Evolutionary conservation across 441 rosid species (phyloP), one percentile per base, ranked within the genome.

Genomic region (Omphalea diandra): DNA sequence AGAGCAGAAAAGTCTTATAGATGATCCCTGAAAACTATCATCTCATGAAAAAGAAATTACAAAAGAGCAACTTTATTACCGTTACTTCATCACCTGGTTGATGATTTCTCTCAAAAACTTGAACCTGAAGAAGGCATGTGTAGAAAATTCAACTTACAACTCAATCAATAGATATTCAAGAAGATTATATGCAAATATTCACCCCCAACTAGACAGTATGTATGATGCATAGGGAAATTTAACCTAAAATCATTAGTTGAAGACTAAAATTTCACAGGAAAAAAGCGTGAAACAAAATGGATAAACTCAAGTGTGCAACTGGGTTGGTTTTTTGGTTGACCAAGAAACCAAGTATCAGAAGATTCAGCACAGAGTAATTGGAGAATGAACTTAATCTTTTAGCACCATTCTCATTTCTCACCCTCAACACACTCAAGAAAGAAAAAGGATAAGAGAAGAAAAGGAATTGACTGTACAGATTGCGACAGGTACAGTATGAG

Each of bases 31-130:
- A 43, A 33, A 43, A 33, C 27, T 9, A 50, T 52, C 54, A 38
- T 61, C 43, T 64, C 14, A 40, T 69, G 50, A 7, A 75, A 71
- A 68, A 36, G 57, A 67, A 58, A 63, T 24, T 24, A 61, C 14
- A 46, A 63, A 62, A 3, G n/a, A 67, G 62, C 24, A 63, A 71
- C 29, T 68, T 24, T 44, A 72, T 75, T 83, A 96, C 98, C 84
- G 90, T 90, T 80, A 90, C 74, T 58, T 85, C 97, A 84, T 93
- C 97, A 33, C 88, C 91, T 18, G 98, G 98, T 74, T 96, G 99
- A 83, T 96, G 94, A 79, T 87, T 96, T 85, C 98, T 91, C 81
- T 91, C 97, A 80, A 95, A 92, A 67, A 90, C 93, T 83, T 88
- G 94, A 81, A 90, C 90, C 99, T 94, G 83, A 40, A 72, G 54